Evolutionary conservation across 2,329 filamentous ascomycete genomes (phyloP), one percentile per base, ranked within the genome.

Genomic region (Neoarthrinium moseri): DNA sequence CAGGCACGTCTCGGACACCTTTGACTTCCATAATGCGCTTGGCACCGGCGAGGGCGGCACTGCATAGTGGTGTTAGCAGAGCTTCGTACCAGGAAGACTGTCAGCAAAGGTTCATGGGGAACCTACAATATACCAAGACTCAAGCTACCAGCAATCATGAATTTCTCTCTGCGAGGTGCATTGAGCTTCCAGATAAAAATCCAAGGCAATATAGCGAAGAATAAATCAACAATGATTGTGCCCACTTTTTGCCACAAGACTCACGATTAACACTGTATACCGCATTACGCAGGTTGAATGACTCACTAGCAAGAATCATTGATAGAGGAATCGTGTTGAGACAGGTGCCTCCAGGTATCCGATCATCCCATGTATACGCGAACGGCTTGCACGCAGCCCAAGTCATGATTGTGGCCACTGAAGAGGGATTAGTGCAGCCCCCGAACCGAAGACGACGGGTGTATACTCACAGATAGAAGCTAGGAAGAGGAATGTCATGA

Each of bases 111-210:
- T 10, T 10, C 13, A n/a, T n/a, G n/a, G n/a, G n/a, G n/a, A 3
- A 48, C 53, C 51, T 45, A 57, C 55, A 54, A 44, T 6, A 54
- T 13, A 2, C 53, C 51, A 4, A 56, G 22, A 21, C 53, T 54
- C 30, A 54, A 33, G 48, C 53, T 51, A 10, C 21, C 32, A 5
- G 47, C 43, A n/a, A 53, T 41, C 2, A 42, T 42, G 15, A 43
- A 12, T 29, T 49, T 51, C 11, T 51, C 46, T 11, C 43, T 20
- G 1, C 4, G 23, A 6, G 42, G 30, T 8, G 45, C 46, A 5
- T 45, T 32, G 6, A 53, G 45, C 3, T 45, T 41, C 48, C 46
- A 51, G 7, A 53, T 51, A 24, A 49, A 49, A 13, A 49, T 4
- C 51, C 48, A 51, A 8, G 48, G 46, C 7, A 53, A 26, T 10